Evolutionary conservation across 2,329 filamentous ascomycete genomes (phyloP).

Genomic region (Diaporthe capsici): DNA sequence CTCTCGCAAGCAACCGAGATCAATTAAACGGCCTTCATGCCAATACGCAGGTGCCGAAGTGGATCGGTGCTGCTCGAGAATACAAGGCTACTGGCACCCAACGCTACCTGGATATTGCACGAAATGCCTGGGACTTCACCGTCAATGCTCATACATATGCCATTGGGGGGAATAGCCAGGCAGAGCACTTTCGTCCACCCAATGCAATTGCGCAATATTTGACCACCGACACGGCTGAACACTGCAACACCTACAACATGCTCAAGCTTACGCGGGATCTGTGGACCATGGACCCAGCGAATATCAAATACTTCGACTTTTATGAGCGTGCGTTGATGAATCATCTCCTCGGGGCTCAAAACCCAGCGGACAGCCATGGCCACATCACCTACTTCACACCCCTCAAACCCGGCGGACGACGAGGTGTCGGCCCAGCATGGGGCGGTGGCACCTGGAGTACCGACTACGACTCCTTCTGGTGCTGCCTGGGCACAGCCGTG

Average conservation of each 20-base stretch:
- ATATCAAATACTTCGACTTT: constrained; percentile 64
- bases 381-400: constrained; percentile 68
- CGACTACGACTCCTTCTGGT: constrained; percentile 68
- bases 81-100: constrained; percentile 62
- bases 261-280: constrained; percentile 67
- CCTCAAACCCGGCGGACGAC: constrained; percentile 60
- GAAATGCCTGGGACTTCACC: constrained; percentile 64
- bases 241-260: constrained; percentile 71
- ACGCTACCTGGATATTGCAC: constrained; percentile 62
- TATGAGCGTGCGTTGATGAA: constrained; percentile 66
- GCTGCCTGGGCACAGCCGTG: constrained; percentile 65
- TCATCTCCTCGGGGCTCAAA: constrained; percentile 64
- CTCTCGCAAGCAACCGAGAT: constrained; percentile 61
- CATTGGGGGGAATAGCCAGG: constrained; percentile 67
- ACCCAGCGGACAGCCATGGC: constrained; percentile 59
- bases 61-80: constrained; percentile 64
- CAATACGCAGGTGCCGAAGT: constrained; percentile 68
- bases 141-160: constrained; percentile 64
- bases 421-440: constrained; percentile 66
- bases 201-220: constrained; percentile 62
- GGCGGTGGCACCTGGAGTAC: constrained; percentile 69
- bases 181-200: constrained; percentile 64
- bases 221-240: constrained; percentile 62
- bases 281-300: constrained; percentile 58
- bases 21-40: constrained; percentile 63